phyloP scores from a whole-genome alignment of 2,329 filamentous ascomycete species.

The Colletotrichum sidae region DNA sequence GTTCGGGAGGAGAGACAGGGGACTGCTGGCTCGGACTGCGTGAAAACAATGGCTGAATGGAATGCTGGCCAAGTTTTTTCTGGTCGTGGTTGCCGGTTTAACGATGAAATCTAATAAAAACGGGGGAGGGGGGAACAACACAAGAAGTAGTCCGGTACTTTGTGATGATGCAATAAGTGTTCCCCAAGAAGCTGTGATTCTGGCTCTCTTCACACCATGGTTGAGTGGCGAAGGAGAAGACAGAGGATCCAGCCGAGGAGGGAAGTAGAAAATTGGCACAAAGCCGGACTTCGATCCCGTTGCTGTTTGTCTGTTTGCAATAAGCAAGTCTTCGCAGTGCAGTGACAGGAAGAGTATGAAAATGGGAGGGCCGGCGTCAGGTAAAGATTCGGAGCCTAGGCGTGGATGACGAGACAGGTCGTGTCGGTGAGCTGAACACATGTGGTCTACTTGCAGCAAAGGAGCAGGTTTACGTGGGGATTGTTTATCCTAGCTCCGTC shows the following conservation, averaged over 20 bases:
- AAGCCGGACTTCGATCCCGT: constrained; percentile 26
- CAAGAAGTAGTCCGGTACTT: constrained; percentile 11
- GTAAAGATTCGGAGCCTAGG: too few relatives aligned
- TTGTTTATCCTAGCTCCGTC: constrained; percentile 34
- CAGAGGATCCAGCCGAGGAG: constrained; percentile 5
- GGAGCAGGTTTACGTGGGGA: constrained; percentile 23
- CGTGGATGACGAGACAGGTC: background rate
- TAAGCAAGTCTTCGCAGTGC: constrained; percentile 6
- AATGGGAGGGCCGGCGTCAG: too few relatives aligned
- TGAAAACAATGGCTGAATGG: constrained; percentile 30
- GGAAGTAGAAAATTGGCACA: constrained; percentile 23
- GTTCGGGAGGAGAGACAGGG: constrained; percentile 30
- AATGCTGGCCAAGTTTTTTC: constrained; percentile 22
- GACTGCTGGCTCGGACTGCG: constrained; percentile 23
- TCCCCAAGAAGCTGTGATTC: constrained; percentile 23
- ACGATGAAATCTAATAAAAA: constrained; percentile 2
- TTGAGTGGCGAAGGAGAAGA: constrained; percentile 8
- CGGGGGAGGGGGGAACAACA: constrained; percentile 1
- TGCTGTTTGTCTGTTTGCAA: constrained; percentile 18
- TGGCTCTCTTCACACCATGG: constrained; percentile 27
- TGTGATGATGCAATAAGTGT: constrained; percentile 20
- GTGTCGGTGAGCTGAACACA: constrained; percentile 32
- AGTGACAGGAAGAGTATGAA: too few relatives aligned
- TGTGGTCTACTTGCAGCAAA: constrained; percentile 19
- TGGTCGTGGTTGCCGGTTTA: constrained; percentile 7